phyloP scores from a whole-genome alignment of 2,329 filamentous ascomycete genomes.

The Aspergillus sclerotialis region DNA sequence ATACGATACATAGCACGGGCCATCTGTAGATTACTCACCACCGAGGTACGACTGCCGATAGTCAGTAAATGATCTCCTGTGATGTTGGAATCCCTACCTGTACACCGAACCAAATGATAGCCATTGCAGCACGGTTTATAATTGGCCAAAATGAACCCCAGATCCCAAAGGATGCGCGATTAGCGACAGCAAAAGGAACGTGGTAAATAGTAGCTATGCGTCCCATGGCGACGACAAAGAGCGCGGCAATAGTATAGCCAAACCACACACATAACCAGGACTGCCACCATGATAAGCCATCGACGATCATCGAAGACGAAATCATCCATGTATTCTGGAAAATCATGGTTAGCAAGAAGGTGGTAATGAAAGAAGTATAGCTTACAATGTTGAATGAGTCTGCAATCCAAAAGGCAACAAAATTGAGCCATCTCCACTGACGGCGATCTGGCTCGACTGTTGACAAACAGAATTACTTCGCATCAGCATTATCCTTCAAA shows the following conservation, averaged over 20 bases:
- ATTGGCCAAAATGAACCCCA: slow-evolving; percentile 88
- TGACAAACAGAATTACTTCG: slow-evolving; percentile 2
- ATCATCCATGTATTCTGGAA: slow-evolving; percentile 84
- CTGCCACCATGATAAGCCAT: slow-evolving; percentile 84
- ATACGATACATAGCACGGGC: no score
- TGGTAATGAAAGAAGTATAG: slow-evolving; percentile 5
- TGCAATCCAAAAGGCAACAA: slow-evolving; percentile 79
- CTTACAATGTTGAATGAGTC: slow-evolving; percentile 72
- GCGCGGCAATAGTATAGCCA: slow-evolving; percentile 69
- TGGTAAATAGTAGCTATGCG: slow-evolving; percentile 83
- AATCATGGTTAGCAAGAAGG: slow-evolving; percentile 2
- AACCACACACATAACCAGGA: slow-evolving; percentile 80
- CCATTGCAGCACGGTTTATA: slow-evolving; percentile 81
- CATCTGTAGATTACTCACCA: slow-evolving; percentile 35
- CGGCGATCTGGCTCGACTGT: slow-evolving; percentile 71
- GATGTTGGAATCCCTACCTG: slow-evolving; percentile 3
- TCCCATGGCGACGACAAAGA: slow-evolving; percentile 49
- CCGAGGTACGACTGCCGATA: slow-evolving; percentile 58
- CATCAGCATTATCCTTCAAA: neutral
- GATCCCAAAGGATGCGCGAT: slow-evolving; percentile 73
- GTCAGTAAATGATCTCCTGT: neutral
- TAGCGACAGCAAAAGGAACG: slow-evolving; percentile 78
- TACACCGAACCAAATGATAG: slow-evolving; percentile 82
- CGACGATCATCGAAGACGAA: slow-evolving; percentile 70
- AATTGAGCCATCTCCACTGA: slow-evolving; percentile 83